Evolutionary conservation across 2,329 filamentous ascomycete genomes (phyloP).

Genomic region (Simplicillium aogashimaense): DNA sequence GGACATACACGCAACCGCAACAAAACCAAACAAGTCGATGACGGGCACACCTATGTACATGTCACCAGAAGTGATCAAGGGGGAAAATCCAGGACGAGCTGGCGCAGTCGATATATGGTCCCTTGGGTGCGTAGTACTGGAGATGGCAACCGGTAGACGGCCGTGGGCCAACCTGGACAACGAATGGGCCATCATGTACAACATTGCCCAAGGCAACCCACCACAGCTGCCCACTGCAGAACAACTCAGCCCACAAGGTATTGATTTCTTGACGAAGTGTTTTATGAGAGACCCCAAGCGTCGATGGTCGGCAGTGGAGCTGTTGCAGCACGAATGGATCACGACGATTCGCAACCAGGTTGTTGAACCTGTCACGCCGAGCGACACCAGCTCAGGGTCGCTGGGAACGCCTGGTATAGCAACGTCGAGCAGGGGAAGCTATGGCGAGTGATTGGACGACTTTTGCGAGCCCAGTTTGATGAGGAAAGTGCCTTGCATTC

Average conservation of each 20-base stretch:
- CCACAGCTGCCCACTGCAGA: constrained; percentile 74
- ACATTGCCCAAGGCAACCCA: constrained; percentile 93
- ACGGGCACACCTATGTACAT: constrained; percentile 99
- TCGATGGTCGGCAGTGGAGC: constrained; percentile 72
- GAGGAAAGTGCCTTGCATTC: not conserved
- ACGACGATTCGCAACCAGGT: constrained; percentile 55
- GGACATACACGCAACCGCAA: constrained; percentile 46
- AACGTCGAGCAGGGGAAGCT: not conserved
- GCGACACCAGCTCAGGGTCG: constrained; percentile 33
- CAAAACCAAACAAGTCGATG: constrained; percentile 76
- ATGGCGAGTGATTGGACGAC: not conserved
- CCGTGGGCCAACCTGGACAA: constrained; percentile 97
- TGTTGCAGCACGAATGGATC: constrained; percentile 91
- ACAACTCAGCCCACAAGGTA: constrained; percentile 72
- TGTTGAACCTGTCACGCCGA: constrained; percentile 54
- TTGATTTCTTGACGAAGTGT: constrained; percentile 82
- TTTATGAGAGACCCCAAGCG: constrained; percentile 76
- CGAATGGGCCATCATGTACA: constrained; percentile 99
- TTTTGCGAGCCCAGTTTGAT: not conserved
- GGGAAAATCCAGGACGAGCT: constrained; percentile 67
- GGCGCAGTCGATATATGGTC: constrained; percentile 95
- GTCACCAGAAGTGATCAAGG: constrained; percentile 97
- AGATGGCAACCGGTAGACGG: constrained; percentile 91
- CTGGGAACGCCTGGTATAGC: not conserved
- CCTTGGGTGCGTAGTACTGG: constrained; percentile 88